phyloP scores from a whole-genome alignment of 495 filamentous ascomycete genomes.

The Cercophora sp. region DNA sequence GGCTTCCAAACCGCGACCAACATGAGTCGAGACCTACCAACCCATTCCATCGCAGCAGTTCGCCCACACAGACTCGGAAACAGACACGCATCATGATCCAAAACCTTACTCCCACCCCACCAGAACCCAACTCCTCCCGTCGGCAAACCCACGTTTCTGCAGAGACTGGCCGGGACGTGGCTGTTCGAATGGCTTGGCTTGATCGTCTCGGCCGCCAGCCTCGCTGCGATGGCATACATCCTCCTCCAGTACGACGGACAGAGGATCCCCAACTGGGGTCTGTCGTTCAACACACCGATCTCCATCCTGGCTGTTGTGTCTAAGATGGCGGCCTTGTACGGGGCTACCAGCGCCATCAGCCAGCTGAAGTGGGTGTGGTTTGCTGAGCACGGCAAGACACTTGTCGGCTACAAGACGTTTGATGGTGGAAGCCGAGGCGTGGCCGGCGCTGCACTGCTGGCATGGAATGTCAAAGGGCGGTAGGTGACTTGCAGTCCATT shows the following conservation, averaged over 20 bases:
- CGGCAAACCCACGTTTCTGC: background rate
- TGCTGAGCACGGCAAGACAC: background rate
- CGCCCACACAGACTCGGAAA: background rate
- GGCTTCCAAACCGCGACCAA: background rate
- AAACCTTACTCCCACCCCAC: too few relatives aligned
- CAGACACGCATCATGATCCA: too few relatives aligned
- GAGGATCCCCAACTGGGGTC: background rate
- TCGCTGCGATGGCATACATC: background rate
- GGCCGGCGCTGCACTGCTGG: background rate
- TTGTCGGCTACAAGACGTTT: slow-evolving; percentile 1
- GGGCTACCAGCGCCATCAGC: background rate
- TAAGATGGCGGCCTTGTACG: background rate
- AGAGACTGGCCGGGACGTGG: background rate
- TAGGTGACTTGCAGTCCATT: too few relatives aligned
- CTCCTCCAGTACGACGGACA: background rate
- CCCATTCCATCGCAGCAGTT: background rate
- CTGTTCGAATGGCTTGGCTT: background rate
- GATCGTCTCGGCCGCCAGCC: background rate
- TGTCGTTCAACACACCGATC: background rate
- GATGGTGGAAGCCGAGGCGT: background rate
- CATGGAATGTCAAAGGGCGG: background rate
- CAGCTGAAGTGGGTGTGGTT: background rate
- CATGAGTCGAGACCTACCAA: background rate
- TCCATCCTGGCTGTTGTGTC: background rate
- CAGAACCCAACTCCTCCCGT: background rate